Evolutionary conservation across 495 filamentous ascomycete genomes (phyloP).

Genomic region (Xanthoparmelia taractica): DNA sequence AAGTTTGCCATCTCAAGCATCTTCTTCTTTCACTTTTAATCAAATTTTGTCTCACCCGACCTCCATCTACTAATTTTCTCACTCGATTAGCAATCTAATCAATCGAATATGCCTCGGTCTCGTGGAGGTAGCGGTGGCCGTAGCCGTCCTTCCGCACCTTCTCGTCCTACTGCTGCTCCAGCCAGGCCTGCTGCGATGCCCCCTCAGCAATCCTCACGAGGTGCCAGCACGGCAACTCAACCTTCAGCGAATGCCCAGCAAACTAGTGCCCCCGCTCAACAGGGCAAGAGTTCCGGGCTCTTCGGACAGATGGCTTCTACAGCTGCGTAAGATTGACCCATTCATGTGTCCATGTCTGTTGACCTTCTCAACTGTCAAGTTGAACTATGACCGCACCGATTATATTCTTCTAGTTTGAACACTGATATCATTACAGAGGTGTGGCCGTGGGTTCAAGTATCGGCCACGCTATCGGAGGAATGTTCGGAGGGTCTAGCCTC

Average conservation of each 20-base stretch:
- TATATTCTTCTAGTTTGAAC: slow-evolving; percentile 16
- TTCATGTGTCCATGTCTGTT: slow-evolving; percentile 8
- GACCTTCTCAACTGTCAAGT: background rate
- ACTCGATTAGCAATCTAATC: too few relatives aligned
- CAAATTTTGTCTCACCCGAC: too few relatives aligned
- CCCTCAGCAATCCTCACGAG: slow-evolving; percentile 52
- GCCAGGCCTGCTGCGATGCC: slow-evolving; percentile 51
- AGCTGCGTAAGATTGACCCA: slow-evolving; percentile 56
- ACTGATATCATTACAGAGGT: slow-evolving; percentile 52
- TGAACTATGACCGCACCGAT: background rate
- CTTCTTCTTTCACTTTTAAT: too few relatives aligned
- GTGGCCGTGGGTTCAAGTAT: slow-evolving; percentile 91
- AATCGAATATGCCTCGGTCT: slow-evolving; percentile 65
- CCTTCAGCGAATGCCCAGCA: slow-evolving; percentile 40
- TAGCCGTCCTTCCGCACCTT: slow-evolving; percentile 37
- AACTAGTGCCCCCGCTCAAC: slow-evolving; percentile 43
- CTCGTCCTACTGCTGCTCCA: slow-evolving; percentile 60
- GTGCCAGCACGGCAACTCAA: slow-evolving; percentile 59
- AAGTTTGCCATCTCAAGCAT: background rate
- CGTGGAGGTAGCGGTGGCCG: slow-evolving; percentile 54
- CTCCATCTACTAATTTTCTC: too few relatives aligned
- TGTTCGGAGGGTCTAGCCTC: slow-evolving; percentile 59
- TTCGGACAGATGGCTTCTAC: slow-evolving; percentile 84
- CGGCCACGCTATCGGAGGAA: slow-evolving; percentile 84
- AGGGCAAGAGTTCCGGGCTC: slow-evolving; percentile 54